Evolutionary conservation across 805 yeast genomes (phyloP), one percentile per base, ranked within the genome.

Genomic region (Kockiozyma suomiensis): DNA sequence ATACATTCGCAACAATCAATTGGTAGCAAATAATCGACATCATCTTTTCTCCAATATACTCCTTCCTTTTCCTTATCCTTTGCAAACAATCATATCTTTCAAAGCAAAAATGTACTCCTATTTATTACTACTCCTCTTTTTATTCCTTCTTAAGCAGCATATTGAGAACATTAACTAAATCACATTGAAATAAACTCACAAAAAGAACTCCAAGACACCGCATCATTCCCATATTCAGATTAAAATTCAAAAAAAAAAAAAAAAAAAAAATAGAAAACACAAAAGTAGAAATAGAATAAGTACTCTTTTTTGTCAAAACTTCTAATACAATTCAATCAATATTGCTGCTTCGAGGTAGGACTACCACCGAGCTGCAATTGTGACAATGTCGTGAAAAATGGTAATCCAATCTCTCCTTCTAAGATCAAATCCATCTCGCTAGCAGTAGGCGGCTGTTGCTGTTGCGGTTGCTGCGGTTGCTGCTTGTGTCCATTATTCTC

Each of bases 381-480:
- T 17, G 63, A 50, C 63, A 59, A 30, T 30, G 56, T 55, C 17
- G 59, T 59, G 50, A 59, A 60, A 15, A 57, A 41, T n/a, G 62
- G 61, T 25, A 52, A 26, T 30, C 52, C 57, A 25, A 32, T 35
- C 25, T 38, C 54, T 21, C 21, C 6, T 8, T 54, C 58, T 40
- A 46, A 35, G 3, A 8, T 23, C 23, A 23, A 30, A 3, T 30
- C 55, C 19, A 48, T 43, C 19, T 28, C 52, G 19, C 56, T 30
- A 13, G 38, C 25, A 7, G 26, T 38, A 33, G 33, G 41, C 51
- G 40, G 25, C 25, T 21, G 7, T 13, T 12, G 35, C 21, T 26
- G 21, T 13, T 13, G 7, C 32, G 25, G 15, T 8, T 3, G 17
- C 23, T 12, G 32, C 28, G 15, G 41, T 15, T n/a, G 21, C 35